A percentile compares a stretch with the other conserved stretches of the same genome.
Conservation (phyloP, 2,329 filamentous ascomycete genomes). For the Paracoccidioides lutzii region DNA sequence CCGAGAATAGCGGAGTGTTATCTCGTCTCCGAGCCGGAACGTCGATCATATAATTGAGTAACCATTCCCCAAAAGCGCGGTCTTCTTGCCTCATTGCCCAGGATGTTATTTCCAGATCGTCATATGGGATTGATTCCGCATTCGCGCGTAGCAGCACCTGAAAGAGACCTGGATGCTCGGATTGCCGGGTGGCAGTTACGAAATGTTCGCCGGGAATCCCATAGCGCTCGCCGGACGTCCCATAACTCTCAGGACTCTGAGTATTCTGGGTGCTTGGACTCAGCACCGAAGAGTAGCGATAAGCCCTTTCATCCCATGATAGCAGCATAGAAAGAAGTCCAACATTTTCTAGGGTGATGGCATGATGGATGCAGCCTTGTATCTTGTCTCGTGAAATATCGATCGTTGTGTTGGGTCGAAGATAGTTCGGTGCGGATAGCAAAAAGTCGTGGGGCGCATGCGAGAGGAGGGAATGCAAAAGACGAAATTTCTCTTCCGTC, state of each 20-base stretch:
- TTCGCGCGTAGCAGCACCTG: slow-evolving; percentile 25
- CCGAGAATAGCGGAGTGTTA: background rate
- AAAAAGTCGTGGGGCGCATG: background rate
- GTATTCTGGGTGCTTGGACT: no score
- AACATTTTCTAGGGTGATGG: slow-evolving; percentile 23
- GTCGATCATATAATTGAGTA: slow-evolving; percentile 24
- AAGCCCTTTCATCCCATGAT: slow-evolving; percentile 25
- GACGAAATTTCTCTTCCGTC: slow-evolving; percentile 17
- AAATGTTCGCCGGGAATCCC: slow-evolving; percentile 19
- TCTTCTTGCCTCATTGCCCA: slow-evolving; percentile 21
- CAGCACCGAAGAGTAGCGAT: slow-evolving; percentile 7
- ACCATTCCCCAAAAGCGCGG: slow-evolving; percentile 21
- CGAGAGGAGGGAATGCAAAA: slow-evolving; percentile 26
- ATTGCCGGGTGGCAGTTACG: slow-evolving; percentile 17
- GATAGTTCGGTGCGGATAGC: background rate
- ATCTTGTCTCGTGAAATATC: slow-evolving; percentile 21
- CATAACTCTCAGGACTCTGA: background rate
- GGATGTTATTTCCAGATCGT: slow-evolving; percentile 24
- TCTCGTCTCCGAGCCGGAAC: slow-evolving; percentile 13
- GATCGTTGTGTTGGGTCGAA: background rate
- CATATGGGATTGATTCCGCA: slow-evolving; percentile 26
- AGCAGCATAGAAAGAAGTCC: slow-evolving; percentile 24
- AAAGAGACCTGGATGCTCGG: slow-evolving; percentile 19
- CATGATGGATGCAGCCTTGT: slow-evolving; percentile 29
- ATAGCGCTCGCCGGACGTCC: background rate